Evolutionary conservation across 768 basidiomycete species (phyloP).

Genomic region (Trametes cingulata): DNA sequence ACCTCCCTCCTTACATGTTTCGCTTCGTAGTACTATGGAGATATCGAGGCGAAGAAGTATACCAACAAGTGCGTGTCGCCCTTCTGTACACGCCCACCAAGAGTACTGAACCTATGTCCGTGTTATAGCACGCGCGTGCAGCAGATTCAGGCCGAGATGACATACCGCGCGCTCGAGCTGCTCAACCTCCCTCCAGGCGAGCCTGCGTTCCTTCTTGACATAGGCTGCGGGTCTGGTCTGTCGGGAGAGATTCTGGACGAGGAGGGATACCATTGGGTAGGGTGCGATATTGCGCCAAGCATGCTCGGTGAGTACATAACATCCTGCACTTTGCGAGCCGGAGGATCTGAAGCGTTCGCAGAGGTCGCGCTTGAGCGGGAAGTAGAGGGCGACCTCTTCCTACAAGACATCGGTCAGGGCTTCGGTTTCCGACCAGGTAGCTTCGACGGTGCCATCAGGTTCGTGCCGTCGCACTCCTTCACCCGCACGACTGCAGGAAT

Average conservation of each 20-base stretch:
- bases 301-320: constrained; percentile 77
- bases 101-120: background rate
- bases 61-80: constrained; percentile 74
- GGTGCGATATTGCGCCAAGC: constrained; percentile 92
- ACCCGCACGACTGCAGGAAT: background rate
- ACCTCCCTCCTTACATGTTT: background rate
- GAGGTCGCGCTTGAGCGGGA: constrained; percentile 96
- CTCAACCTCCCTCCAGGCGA: constrained; percentile 78
- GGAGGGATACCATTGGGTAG: constrained; percentile 90
- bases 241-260: constrained; percentile 97
- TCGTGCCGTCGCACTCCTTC: constrained; percentile 23
- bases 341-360: constrained; percentile 29
- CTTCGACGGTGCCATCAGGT: constrained; percentile 98
- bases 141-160: constrained; percentile 97
- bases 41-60: constrained; percentile 93
- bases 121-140: constrained; percentile 84
- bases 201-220: constrained; percentile 87
- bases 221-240: constrained; percentile 96
- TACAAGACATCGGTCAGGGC: constrained; percentile 98
- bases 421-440: constrained; percentile 96
- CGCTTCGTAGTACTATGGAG: constrained; percentile 85
- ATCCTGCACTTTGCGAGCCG: background rate
- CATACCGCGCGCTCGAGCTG: constrained; percentile 90
- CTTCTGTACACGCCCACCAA: background rate
- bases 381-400: constrained; percentile 92